Evolutionary conservation across 352 stramenopile species (phyloP).

Genomic region (Globisporangium spinosum): DNA sequence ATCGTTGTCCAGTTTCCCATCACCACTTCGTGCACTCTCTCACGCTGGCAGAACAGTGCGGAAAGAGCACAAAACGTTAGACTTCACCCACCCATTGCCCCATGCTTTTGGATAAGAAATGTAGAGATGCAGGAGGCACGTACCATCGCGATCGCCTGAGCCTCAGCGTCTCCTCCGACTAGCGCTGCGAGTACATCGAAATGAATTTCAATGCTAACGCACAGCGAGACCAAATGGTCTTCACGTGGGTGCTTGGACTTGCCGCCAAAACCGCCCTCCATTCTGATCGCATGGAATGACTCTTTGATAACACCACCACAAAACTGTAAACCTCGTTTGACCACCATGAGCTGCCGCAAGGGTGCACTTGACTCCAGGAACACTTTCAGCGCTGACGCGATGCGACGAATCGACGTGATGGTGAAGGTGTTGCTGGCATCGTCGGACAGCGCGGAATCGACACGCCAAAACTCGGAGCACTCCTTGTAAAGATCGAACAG

Average conservation of each 20-base stretch:
- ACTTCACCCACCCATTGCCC: not conserved
- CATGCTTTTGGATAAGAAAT: not conserved
- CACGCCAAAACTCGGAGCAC: constrained; percentile 18
- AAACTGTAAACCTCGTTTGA: constrained; percentile 36
- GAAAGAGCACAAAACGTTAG: not conserved
- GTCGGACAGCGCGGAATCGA: not conserved
- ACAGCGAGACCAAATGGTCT: constrained; percentile 36
- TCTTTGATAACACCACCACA: constrained; percentile 35
- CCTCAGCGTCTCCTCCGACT: constrained; percentile 30
- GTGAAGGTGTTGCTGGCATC: not conserved
- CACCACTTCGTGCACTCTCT: constrained; percentile 35
- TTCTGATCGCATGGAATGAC: constrained; percentile 42
- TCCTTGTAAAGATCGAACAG: constrained; percentile 42
- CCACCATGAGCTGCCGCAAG: constrained; percentile 28
- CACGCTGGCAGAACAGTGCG: constrained; percentile 19
- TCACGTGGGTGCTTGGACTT: constrained; percentile 30
- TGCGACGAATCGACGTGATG: constrained; percentile 9
- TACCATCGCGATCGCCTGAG: constrained; percentile 38
- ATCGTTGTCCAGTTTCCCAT: constrained; percentile 58
- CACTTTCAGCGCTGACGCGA: constrained; percentile 35
- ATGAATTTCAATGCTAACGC: constrained; percentile 36
- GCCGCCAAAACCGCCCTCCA: constrained; percentile 44
- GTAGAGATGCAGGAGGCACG: constrained; percentile 6
- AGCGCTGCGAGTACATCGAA: constrained; percentile 50
- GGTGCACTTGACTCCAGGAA: constrained; percentile 31